Conservation (phyloP, 768 basidiomycete species). For the Auricularia sp. region DNA sequence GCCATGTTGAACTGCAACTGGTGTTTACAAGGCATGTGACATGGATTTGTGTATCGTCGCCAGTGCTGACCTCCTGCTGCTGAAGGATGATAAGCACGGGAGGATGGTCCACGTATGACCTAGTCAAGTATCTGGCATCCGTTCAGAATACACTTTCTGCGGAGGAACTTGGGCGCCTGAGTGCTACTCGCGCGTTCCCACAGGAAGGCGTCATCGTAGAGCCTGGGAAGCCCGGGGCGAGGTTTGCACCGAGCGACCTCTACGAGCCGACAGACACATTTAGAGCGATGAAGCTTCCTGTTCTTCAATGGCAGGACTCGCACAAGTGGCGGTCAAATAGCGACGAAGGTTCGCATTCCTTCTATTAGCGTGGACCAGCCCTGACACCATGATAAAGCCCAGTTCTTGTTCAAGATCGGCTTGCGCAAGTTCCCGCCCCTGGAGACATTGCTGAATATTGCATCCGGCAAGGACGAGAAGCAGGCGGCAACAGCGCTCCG, state of each 20-base stretch:
- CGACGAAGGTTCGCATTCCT: slow-evolving; percentile 60
- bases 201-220: slow-evolving; percentile 31
- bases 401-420: slow-evolving; percentile 66
- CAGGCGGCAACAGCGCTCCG: slow-evolving; percentile 56
- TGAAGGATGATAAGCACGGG: slow-evolving; percentile 79
- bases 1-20: slow-evolving; percentile 85
- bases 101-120: slow-evolving; percentile 78
- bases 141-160: slow-evolving; percentile 55
- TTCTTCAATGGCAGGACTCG: slow-evolving; percentile 79
- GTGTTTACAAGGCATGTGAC: slow-evolving; percentile 70
- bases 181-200: slow-evolving; percentile 66
- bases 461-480: slow-evolving; percentile 43
- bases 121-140: slow-evolving; percentile 80
- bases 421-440: slow-evolving; percentile 61
- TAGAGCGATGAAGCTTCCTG: slow-evolving; percentile 62
- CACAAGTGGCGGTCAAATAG: slow-evolving; percentile 72
- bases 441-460: slow-evolving; percentile 54
- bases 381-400: slow-evolving; percentile 40
- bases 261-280: slow-evolving; percentile 78
- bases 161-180: slow-evolving; percentile 46
- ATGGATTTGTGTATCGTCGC: neutral
- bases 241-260: slow-evolving; percentile 61
- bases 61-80: neutral
- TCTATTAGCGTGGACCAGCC: neutral
- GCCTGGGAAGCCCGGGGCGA: slow-evolving; percentile 12